Percentiles rank a stretch among this genome's conserved stretches.
These are phyloP conservation scores for Globisporangium heterothallicum DNA, from an alignment of 352 stramenopile species.

Conservation along the genomic window DNA sequence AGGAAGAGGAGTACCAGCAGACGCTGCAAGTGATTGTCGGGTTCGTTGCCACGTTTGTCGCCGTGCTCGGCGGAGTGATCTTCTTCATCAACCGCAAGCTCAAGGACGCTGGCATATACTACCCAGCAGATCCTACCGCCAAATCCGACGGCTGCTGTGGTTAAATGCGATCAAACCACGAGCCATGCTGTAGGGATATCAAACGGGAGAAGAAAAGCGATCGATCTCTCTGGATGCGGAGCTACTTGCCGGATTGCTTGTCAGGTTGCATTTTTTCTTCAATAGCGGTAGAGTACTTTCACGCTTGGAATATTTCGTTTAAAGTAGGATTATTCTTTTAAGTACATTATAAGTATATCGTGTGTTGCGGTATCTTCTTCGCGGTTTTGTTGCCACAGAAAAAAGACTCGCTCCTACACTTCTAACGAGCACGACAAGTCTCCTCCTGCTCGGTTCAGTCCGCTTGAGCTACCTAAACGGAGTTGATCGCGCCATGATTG, in stretches of 20 bases:
- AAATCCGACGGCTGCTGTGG: slow-evolving; percentile 50
- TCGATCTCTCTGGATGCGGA: too few species aligned
- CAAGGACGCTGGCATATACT: slow-evolving; percentile 77
- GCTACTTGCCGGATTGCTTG: too few species aligned
- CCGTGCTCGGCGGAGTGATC: slow-evolving; percentile 41
- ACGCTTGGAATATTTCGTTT: too few species aligned
- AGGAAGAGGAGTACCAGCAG: slow-evolving; percentile 59
- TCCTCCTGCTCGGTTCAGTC: neutral
- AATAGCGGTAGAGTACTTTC: too few species aligned
- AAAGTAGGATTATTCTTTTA: too few species aligned
- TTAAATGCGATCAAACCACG: neutral
- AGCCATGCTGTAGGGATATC: neutral
- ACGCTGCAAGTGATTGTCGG: slow-evolving; percentile 64
- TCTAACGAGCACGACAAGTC: too few species aligned
- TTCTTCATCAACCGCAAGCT: slow-evolving; percentile 84
- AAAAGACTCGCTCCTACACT: too few species aligned
- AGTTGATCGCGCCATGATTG: slow-evolving; percentile 34
- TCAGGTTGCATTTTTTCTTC: too few species aligned
- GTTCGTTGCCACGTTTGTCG: slow-evolving; percentile 64
- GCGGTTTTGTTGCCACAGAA: too few species aligned
- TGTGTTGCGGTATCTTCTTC: too few species aligned
- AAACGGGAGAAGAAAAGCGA: neutral
- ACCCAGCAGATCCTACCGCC: slow-evolving; percentile 42
- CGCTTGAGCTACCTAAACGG: slow-evolving; percentile 14
- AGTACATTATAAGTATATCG: slow-evolving; percentile 14